Conservation (phyloP, 306 rosid genomes). For the Benincasa hispida region DNA sequence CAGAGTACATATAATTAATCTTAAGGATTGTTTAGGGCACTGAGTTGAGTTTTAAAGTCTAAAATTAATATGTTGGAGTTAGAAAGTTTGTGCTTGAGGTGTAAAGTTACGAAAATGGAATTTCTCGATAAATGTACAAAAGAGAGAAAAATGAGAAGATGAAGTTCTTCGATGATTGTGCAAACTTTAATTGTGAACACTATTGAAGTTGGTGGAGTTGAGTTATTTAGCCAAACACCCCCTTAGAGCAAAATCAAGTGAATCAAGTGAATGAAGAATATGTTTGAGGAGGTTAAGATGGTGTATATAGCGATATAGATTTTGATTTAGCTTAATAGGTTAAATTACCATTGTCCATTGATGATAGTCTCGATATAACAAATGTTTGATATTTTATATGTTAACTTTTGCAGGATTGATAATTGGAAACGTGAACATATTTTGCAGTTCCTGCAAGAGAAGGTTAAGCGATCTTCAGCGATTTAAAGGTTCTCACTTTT, state of each 20-base stretch:
- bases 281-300: not conserved
- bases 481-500: slow-evolving; percentile 20
- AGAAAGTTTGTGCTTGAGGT: too few species aligned
- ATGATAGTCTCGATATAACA: not conserved
- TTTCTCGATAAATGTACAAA: too few species aligned
- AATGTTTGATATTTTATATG: not conserved
- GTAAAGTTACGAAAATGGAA: too few species aligned
- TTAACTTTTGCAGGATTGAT: slow-evolving; percentile 43
- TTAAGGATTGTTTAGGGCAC: too few species aligned
- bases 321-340: not conserved
- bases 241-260: too few species aligned
- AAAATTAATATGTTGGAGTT: too few species aligned
- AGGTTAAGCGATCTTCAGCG: slow-evolving; percentile 44
- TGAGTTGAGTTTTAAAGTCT: too few species aligned
- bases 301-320: not conserved
- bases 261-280: not conserved
- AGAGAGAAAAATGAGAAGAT: too few species aligned
- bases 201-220: too few species aligned
- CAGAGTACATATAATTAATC: not conserved
- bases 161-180: too few species aligned
- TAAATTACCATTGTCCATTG: not conserved
- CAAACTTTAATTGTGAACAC: too few species aligned
- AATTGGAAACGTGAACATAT: slow-evolving; percentile 95
- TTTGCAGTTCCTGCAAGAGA: slow-evolving; percentile 73
- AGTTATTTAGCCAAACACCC: too few species aligned